phyloP scores from a whole-genome alignment of 2,329 filamentous ascomycete species.

The Cladobotryum protrusum region DNA sequence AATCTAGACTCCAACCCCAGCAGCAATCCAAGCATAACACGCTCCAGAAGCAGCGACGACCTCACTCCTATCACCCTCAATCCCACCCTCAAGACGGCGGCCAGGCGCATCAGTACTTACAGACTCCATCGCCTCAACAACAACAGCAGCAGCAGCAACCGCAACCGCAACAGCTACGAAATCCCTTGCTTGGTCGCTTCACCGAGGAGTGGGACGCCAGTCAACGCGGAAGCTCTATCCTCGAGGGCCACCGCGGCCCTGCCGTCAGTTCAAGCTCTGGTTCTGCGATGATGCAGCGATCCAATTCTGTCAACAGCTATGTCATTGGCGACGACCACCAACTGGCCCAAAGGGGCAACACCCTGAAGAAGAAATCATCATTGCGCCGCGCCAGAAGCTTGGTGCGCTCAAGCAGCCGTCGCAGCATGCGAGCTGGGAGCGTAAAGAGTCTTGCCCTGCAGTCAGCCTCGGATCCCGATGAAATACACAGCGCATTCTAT shows the following conservation, averaged over 20 bases:
- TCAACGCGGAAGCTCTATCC: slow-evolving; percentile 58
- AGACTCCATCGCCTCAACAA: slow-evolving; percentile 10
- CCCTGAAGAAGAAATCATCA: slow-evolving; percentile 83
- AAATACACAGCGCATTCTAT: slow-evolving; percentile 77
- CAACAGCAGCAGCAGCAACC: slow-evolving; percentile 9
- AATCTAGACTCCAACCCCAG: not conserved
- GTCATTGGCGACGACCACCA: slow-evolving; percentile 39
- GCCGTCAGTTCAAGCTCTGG: slow-evolving; percentile 14
- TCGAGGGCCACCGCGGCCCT: slow-evolving; percentile 39
- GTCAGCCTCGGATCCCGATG: slow-evolving; percentile 59
- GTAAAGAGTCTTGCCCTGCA: slow-evolving; percentile 74
- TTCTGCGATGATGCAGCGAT: slow-evolving; percentile 45
- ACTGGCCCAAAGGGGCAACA: slow-evolving; percentile 52
- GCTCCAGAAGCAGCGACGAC: slow-evolving; percentile 5
- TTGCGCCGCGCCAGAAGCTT: slow-evolving; percentile 68
- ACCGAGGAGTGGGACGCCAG: slow-evolving; percentile 67
- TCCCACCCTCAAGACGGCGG: slow-evolving; percentile 3
- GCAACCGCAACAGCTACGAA: not conserved
- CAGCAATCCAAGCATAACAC: not conserved
- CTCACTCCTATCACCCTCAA: slow-evolving; percentile 8
- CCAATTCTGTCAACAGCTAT: slow-evolving; percentile 53
- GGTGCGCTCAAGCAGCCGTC: slow-evolving; percentile 71
- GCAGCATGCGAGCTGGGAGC: slow-evolving; percentile 78
- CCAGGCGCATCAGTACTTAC: not conserved
- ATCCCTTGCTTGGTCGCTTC: slow-evolving; percentile 44